A percentile compares a stretch with the other conserved stretches of the same genome.
phyloP scores from a whole-genome alignment of 345 rosid genomes.

The Eucalyptus marginata region DNA sequence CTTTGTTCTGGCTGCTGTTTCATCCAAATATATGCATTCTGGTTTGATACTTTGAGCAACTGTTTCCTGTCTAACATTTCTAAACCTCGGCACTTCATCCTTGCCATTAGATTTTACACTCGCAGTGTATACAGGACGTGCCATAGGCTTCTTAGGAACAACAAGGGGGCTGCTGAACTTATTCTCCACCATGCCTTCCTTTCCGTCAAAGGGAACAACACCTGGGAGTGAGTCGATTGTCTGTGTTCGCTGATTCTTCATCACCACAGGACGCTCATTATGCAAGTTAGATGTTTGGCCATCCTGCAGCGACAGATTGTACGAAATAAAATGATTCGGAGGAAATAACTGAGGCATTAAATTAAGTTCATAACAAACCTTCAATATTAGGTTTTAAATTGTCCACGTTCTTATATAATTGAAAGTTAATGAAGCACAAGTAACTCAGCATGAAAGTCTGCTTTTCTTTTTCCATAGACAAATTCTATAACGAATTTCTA shows the following conservation, averaged over 20 bases:
- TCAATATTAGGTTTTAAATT: background rate
- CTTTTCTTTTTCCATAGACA: too few relatives aligned
- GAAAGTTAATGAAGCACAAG: too few relatives aligned
- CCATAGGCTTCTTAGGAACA: background rate
- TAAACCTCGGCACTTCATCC: background rate
- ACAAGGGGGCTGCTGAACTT: background rate
- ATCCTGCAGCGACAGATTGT: background rate
- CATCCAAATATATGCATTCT: background rate
- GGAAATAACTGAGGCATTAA: background rate
- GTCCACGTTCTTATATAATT: background rate
- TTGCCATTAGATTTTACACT: background rate
- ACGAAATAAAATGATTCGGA: background rate
- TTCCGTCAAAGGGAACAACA: background rate
- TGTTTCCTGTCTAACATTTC: background rate
- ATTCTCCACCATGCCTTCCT: background rate
- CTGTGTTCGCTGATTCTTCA: background rate
- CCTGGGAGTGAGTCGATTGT: background rate
- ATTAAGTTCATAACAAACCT: background rate
- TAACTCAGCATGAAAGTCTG: too few relatives aligned
- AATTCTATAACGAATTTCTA: too few relatives aligned
- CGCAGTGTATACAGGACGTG: background rate
- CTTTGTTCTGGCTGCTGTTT: background rate
- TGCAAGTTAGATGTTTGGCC: background rate
- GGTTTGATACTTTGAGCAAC: background rate
- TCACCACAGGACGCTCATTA: background rate